These are phyloP conservation scores for Platanus orientalis DNA, from an alignment of 164 flowering plant species.

Conservation along the genomic window DNA sequence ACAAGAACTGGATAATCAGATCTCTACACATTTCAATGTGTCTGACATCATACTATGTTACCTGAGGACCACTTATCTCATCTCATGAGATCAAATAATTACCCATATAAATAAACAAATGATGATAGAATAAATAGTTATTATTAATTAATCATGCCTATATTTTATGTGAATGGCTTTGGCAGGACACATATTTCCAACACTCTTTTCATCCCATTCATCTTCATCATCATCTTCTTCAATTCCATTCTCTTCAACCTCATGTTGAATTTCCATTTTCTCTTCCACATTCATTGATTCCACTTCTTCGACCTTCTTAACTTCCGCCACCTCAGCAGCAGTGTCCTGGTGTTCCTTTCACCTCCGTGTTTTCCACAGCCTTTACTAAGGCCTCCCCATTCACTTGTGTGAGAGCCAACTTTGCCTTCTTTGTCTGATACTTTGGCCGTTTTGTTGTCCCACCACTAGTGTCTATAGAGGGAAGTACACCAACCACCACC, in stretches of 20 bases:
- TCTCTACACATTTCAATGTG: too few species aligned
- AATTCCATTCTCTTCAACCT: constrained; percentile 38
- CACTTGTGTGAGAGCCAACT: constrained; percentile 37
- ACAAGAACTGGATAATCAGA: too few species aligned
- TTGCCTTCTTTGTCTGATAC: constrained; percentile 70
- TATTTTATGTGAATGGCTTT: too few species aligned
- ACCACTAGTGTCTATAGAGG: constrained; percentile 33
- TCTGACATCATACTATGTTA: too few species aligned
- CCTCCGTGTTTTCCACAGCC: constrained; percentile 29
- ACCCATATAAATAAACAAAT: too few species aligned
- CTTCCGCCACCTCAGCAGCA: constrained; percentile 33
- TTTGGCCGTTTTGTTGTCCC: constrained; percentile 61
- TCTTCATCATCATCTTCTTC: constrained; percentile 69
- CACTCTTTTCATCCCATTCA: constrained; percentile 99
- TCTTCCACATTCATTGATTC: constrained; percentile 36
- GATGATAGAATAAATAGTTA: too few species aligned
- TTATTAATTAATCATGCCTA: too few species aligned
- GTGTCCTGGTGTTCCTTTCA: constrained; percentile 34
- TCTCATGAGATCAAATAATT: too few species aligned
- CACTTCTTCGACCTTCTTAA: constrained; percentile 43
- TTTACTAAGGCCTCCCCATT: constrained; percentile 42
- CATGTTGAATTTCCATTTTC: constrained; percentile 32
- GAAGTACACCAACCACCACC: constrained; percentile 30
- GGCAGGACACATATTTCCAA: too few species aligned
- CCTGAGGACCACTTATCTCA: too few species aligned